Percentiles rank a stretch among this genome's conserved stretches.
Conservation (phyloP, 2,329 filamentous ascomycete genomes). For the Fusarium humuli region DNA sequence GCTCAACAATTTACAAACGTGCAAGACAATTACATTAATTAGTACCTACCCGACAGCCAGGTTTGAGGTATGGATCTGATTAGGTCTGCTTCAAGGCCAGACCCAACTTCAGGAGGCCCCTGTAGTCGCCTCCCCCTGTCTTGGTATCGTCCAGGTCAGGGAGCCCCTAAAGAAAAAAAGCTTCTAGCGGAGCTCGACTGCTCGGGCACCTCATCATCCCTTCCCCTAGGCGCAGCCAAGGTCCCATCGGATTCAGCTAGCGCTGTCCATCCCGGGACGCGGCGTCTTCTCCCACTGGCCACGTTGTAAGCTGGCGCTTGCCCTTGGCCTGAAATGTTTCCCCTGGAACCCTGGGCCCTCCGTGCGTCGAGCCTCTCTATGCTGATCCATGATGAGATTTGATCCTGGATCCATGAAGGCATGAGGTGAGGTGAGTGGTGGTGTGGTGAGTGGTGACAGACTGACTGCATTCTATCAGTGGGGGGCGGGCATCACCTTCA, state of each 20-base stretch:
- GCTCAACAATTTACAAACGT: slow-evolving; percentile 12
- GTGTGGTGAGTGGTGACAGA: slow-evolving; percentile 1
- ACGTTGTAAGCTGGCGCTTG: slow-evolving; percentile 29
- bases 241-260: slow-evolving; percentile 18
- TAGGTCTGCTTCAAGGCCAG: not conserved
- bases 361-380: slow-evolving; percentile 34
- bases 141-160: slow-evolving; percentile 3
- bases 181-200: slow-evolving; percentile 34
- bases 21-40: not conserved
- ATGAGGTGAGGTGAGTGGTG: slow-evolving; percentile 2
- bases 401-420: slow-evolving; percentile 33
- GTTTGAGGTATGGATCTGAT: too few relatives aligned
- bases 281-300: slow-evolving; percentile 44
- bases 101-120: slow-evolving; percentile 18
- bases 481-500: slow-evolving; percentile 20
- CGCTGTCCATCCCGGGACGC: slow-evolving; percentile 39
- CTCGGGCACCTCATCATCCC: slow-evolving; percentile 18
- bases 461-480: slow-evolving; percentile 25
- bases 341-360: slow-evolving; percentile 25
- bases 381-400: slow-evolving; percentile 30
- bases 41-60: not conserved
- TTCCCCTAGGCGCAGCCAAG: slow-evolving; percentile 11
- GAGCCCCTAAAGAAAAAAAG: slow-evolving; percentile 35
- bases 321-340: slow-evolving; percentile 29
- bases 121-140: slow-evolving; percentile 32